Evolutionary conservation across 2,329 filamentous ascomycete species (phyloP).

Genomic region (Aspergillus carbonarius): DNA sequence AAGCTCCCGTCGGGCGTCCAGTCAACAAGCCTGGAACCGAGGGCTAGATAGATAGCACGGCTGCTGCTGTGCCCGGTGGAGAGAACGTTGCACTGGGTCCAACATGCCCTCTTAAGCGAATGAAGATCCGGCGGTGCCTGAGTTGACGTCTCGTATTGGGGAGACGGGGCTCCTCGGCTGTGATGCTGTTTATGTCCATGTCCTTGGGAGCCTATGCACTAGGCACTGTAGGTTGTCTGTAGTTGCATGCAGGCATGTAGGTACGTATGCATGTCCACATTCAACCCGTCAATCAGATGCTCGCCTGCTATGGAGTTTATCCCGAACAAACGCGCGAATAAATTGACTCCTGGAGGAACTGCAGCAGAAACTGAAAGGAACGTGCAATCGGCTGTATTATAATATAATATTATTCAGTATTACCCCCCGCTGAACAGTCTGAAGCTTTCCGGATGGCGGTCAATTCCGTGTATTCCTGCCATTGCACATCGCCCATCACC

Average conservation of each 20-base stretch:
- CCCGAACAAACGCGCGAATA: not conserved
- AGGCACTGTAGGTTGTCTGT: not conserved
- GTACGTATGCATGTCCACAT: conserved; percentile 1
- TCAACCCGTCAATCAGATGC: not conserved
- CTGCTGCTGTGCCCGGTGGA: conserved; percentile 3
- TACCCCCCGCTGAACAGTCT: not conserved
- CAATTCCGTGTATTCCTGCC: too few relatives aligned
- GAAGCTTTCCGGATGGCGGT: too few relatives aligned
- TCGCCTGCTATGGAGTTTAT: not conserved
- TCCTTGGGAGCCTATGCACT: not conserved
- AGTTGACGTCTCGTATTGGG: conserved; percentile 8
- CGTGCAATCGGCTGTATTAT: not conserved
- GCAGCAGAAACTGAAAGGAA: not conserved
- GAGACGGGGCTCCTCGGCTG: not conserved
- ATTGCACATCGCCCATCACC: not conserved
- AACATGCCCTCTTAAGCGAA: conserved; percentile 13
- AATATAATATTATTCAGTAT: too few relatives aligned
- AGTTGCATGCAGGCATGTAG: not conserved
- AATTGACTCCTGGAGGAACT: not conserved
- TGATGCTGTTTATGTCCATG: not conserved
- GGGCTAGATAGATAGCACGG: conserved; percentile 8
- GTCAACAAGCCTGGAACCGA: conserved; percentile 2
- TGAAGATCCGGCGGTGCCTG: conserved; percentile 22
- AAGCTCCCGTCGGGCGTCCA: conserved; percentile 10
- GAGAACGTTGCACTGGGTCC: conserved; percentile 19